These are phyloP conservation scores for Lagenaria siceraria DNA, from an alignment of 306 rosid species.

Conservation along the genomic window DNA sequence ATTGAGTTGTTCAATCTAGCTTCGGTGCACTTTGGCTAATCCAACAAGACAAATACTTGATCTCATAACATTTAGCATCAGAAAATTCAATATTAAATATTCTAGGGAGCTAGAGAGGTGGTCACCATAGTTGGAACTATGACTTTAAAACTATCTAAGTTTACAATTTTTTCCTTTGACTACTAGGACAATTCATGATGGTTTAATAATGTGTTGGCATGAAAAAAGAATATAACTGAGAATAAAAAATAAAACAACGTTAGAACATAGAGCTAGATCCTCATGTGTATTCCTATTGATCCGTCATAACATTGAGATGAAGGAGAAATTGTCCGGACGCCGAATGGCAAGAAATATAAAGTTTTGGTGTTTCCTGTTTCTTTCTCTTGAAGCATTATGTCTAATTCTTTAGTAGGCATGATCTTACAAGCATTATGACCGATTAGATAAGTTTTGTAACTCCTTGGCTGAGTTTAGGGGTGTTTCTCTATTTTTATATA, in stretches of 20 bases:
- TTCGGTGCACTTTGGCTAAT: background rate
- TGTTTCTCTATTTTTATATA: background rate
- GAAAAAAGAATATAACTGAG: background rate
- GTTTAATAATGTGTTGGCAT: background rate
- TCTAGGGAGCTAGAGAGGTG: background rate
- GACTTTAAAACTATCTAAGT: background rate
- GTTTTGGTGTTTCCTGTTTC: background rate
- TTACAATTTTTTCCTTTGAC: background rate
- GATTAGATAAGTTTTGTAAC: background rate
- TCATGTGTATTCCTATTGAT: background rate
- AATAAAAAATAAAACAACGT: background rate
- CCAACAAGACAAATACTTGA: background rate
- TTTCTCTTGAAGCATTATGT: background rate
- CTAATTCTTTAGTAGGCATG: background rate
- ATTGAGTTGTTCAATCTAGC: background rate
- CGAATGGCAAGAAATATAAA: background rate
- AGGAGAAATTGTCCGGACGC: background rate
- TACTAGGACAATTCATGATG: background rate
- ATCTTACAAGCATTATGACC: background rate
- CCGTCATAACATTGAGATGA: background rate
- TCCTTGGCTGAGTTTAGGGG: background rate
- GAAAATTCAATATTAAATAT: background rate
- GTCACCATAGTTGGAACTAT: background rate
- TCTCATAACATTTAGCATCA: background rate
- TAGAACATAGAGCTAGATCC: background rate